phyloP scores from a whole-genome alignment of 495 filamentous ascomycete genomes.

The Pyronema omphalodes region DNA sequence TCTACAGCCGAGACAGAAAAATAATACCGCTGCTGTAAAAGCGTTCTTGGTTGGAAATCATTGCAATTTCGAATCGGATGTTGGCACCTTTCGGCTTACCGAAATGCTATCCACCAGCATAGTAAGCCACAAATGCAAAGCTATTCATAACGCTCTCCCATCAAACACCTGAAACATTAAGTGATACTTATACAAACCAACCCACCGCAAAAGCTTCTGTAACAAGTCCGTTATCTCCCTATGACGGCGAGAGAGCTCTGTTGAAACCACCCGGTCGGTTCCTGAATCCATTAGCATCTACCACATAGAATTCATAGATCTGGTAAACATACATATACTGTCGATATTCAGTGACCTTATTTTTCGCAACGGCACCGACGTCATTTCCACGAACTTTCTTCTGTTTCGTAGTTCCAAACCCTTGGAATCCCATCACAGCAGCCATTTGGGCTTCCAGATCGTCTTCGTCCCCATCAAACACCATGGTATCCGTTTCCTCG shows the following conservation, averaged over 20 bases:
- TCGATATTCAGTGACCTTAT: conserved; percentile 87
- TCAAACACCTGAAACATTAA: background rate
- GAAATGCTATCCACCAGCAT: background rate
- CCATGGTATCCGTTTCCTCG: background rate
- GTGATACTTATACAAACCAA: background rate
- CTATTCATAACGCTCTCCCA: background rate
- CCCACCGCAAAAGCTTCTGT: background rate
- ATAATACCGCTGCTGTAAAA: no score
- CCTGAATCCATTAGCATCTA: conserved; percentile 8
- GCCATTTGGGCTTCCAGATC: conserved; percentile 58
- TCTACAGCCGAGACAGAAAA: no score
- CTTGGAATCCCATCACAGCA: conserved; percentile 70
- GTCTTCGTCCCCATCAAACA: conserved; percentile 36
- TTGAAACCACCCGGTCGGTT: conserved; percentile 96
- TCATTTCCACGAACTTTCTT: conserved; percentile 85
- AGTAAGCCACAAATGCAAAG: background rate
- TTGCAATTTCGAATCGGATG: no score
- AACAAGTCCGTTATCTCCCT: background rate
- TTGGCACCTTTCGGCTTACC: no score
- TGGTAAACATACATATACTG: conserved; percentile 60
- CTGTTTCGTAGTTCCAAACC: conserved; percentile 72
- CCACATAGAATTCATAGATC: background rate
- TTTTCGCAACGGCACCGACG: conserved; percentile 66
- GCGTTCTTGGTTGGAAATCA: no score
- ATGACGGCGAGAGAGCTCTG: conserved; percentile 43